These are phyloP conservation scores for Xylaria sp. DNA, from an alignment of 2,329 filamentous ascomycete species.

Conservation along the genomic window DNA sequence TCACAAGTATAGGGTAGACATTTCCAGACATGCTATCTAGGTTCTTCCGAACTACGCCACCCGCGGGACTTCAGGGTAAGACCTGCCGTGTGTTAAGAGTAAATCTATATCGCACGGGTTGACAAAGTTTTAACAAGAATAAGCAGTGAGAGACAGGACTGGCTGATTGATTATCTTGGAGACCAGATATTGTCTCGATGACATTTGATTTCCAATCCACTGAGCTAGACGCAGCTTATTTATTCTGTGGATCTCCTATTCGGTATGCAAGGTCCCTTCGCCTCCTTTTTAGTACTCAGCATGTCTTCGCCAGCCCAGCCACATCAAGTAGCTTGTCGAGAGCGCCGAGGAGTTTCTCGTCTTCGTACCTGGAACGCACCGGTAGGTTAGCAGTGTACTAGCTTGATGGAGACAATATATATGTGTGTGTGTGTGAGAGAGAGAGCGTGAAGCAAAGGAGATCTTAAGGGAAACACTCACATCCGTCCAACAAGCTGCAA, in stretches of 20 bases:
- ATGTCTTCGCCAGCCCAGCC: constrained; percentile 38
- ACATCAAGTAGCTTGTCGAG: constrained; percentile 43
- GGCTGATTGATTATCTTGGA: neutral
- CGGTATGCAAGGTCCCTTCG: neutral
- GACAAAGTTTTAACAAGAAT: too few species aligned
- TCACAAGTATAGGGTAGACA: too few species aligned
- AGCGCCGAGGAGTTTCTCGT: constrained; percentile 46
- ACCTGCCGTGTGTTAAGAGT: too few species aligned
- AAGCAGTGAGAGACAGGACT: neutral
- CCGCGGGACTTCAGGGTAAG: too few species aligned
- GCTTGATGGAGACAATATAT: too few species aligned
- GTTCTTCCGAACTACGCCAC: too few species aligned
- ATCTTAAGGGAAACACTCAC: constrained; percentile 20
- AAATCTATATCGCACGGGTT: too few species aligned
- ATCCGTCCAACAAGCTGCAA: constrained; percentile 47
- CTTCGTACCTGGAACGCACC: constrained; percentile 39
- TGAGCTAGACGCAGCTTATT: neutral
- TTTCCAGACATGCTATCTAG: too few species aligned
- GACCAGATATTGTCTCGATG: neutral
- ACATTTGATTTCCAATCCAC: neutral
- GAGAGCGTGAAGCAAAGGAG: neutral
- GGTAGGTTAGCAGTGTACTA: neutral
- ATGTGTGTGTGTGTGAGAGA: too few species aligned
- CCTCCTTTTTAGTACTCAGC: neutral
- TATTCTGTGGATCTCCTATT: too few species aligned